Evolutionary conservation across 345 rosid genomes (phyloP).

Genomic region (Gossypium ekmanianum): DNA sequence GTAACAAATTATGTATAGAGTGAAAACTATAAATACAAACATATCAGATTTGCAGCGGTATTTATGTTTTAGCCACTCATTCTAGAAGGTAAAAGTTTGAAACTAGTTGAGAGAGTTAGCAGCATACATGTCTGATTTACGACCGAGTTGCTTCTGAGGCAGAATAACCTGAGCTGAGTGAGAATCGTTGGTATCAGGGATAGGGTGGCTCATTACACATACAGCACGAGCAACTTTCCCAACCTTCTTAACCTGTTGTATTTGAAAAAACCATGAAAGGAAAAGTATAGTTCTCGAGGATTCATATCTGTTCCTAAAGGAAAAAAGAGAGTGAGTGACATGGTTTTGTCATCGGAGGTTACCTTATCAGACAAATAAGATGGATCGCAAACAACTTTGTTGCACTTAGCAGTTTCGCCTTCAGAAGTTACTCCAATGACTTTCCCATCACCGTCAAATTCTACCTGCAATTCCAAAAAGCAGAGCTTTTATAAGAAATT

Average conservation of each 20-base stretch:
- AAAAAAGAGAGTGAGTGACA: not conserved
- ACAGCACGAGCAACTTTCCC: conserved; percentile 95
- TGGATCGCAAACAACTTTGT: conserved; percentile 87
- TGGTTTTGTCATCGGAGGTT: conserved; percentile 7
- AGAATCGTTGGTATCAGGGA: conserved; percentile 75
- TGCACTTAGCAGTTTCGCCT: conserved; percentile 93
- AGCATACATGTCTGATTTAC: conserved; percentile 83
- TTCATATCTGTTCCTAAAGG: not conserved
- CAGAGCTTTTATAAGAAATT: not conserved
- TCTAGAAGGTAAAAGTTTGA: too few relatives aligned
- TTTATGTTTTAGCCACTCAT: too few relatives aligned
- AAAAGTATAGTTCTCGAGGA: not conserved
- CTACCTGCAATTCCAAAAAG: conserved; percentile 42
- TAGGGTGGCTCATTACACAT: conserved; percentile 92
- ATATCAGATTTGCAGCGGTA: too few relatives aligned
- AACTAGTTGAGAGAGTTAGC: not conserved
- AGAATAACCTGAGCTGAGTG: conserved; percentile 90
- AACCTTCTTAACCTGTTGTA: conserved; percentile 72
- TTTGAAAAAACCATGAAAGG: not conserved
- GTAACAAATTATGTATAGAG: too few relatives aligned
- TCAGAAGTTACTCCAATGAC: conserved; percentile 75
- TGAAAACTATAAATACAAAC: too few relatives aligned
- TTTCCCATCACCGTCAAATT: conserved; percentile 68
- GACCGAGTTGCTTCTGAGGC: conserved; percentile 92
- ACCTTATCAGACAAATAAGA: conserved; percentile 87